These are phyloP conservation scores for Leucosporidium scottii DNA, from an alignment of 768 basidiomycete species.

Conservation along the genomic window DNA sequence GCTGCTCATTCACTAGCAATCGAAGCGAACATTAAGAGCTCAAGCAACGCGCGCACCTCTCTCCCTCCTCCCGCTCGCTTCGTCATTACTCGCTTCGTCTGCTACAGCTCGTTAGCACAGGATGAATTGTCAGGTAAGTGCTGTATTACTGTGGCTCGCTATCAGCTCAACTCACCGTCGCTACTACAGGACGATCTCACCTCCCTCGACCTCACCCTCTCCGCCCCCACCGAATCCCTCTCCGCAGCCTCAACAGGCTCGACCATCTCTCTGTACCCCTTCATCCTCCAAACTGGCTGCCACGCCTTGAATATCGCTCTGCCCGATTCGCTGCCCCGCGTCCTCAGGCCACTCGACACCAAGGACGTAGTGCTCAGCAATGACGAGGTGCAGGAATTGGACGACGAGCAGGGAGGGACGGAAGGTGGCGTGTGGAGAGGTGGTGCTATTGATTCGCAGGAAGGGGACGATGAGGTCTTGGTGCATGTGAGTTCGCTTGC, in stretches of 20 bases:
- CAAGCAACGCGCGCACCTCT: no score
- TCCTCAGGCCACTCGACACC: constrained; percentile 33
- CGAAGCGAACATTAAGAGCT: no score
- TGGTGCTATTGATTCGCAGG: constrained; percentile 26
- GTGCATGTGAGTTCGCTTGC: constrained; percentile 17
- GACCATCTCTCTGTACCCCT: constrained; percentile 22
- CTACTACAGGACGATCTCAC: constrained; percentile 21
- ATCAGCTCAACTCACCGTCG: no score
- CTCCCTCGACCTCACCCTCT: constrained; percentile 11
- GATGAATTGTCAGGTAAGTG: no score
- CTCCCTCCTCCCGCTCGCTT: no score
- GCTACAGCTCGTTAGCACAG: no score
- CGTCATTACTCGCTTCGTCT: no score
- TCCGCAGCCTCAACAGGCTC: constrained; percentile 6
- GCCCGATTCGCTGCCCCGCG: constrained; percentile 6
- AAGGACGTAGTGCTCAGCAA: constrained; percentile 32
- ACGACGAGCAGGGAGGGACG: background rate
- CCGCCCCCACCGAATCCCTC: background rate
- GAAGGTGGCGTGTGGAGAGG: constrained; percentile 17
- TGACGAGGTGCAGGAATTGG: constrained; percentile 24
- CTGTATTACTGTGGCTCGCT: no score
- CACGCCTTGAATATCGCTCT: constrained; percentile 23
- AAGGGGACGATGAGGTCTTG: constrained; percentile 34
- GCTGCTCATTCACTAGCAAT: no score
- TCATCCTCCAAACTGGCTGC: constrained; percentile 15